Percentiles rank a stretch among this genome's conserved stretches.
Evolutionary conservation across 768 basidiomycete species (phyloP).

Genomic region (Mycena galopus): DNA sequence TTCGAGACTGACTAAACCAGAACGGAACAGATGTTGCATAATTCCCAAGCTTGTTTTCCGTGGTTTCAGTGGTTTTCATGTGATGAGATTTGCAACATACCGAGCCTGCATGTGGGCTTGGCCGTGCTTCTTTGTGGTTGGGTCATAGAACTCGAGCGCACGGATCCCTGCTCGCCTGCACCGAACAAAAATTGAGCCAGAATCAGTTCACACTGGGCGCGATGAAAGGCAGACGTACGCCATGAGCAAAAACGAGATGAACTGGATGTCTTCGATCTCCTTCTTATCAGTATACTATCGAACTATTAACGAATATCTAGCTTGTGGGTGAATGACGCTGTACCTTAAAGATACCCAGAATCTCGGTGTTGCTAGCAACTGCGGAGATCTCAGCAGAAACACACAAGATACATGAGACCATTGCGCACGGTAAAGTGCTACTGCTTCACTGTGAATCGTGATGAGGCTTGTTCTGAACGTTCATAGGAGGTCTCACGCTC

Average conservation of each 20-base stretch:
- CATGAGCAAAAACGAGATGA: constrained; percentile 87
- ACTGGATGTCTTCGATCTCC: constrained; percentile 84
- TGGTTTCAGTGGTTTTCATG: not conserved
- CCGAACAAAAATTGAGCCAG: no score
- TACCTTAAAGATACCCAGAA: constrained; percentile 86
- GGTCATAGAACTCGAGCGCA: constrained; percentile 88
- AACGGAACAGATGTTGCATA: constrained; percentile 80
- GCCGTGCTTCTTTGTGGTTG: constrained; percentile 81
- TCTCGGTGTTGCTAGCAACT: constrained; percentile 83
- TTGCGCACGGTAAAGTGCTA: constrained; percentile 80
- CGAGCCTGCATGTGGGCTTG: constrained; percentile 94
- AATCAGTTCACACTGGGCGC: no score
- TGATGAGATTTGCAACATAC: constrained; percentile 51
- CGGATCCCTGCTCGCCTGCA: constrained; percentile 73
- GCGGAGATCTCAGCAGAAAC: constrained; percentile 10
- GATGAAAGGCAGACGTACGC: constrained; percentile 47
- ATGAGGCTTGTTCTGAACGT: constrained; percentile 61
- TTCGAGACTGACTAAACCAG: constrained; percentile 78
- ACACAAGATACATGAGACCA: not conserved
- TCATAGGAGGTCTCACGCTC: constrained; percentile 87
- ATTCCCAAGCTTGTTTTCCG: constrained; percentile 75
- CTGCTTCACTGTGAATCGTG: constrained; percentile 64
- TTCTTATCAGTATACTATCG: constrained; percentile 73
- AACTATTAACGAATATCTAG: not conserved
- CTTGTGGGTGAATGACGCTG: constrained; percentile 17